phyloP scores from a whole-genome alignment of 345 rosid species.

The Passiflora organensis region DNA sequence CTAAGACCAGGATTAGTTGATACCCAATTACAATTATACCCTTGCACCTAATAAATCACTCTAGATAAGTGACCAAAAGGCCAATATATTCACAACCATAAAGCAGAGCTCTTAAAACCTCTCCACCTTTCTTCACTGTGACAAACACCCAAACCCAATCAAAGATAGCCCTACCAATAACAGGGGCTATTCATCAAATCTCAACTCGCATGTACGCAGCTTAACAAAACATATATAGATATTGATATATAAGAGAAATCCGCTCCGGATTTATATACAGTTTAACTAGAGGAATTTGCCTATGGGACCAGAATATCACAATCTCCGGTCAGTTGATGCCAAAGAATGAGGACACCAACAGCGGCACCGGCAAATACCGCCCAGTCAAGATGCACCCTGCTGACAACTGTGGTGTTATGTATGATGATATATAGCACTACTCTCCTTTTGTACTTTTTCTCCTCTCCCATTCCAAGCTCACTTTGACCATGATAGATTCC shows the following conservation, averaged over 20 bases:
- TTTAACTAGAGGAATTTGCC: constrained; percentile 27
- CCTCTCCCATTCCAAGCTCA: constrained; percentile 17
- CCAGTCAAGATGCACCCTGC: constrained; percentile 14
- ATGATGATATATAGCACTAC: constrained; percentile 4
- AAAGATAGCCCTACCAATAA: constrained; percentile 9
- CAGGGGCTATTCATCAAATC: constrained; percentile 5
- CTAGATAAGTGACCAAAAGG: too few species aligned
- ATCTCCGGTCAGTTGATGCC: constrained; percentile 22
- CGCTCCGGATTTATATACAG: constrained; percentile 36
- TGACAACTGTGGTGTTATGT: constrained; percentile 26
- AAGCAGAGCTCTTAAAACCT: constrained; percentile 8
- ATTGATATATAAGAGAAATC: constrained; percentile 11
- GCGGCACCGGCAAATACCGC: constrained; percentile 21
- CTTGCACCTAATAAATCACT: too few species aligned
- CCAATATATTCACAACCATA: too few species aligned
- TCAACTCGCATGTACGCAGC: constrained; percentile 13
- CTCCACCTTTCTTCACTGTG: constrained; percentile 3
- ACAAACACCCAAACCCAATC: not conserved
- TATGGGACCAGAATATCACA: constrained; percentile 18
- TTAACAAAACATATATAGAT: constrained; percentile 2
- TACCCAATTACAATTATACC: too few species aligned
- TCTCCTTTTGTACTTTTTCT: constrained; percentile 6
- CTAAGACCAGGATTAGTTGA: too few species aligned
- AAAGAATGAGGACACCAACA: constrained; percentile 23
- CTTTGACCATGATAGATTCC: constrained; percentile 25